phyloP scores from a whole-genome alignment of 768 basidiomycete species.

The Lentinula guzmanii region DNA sequence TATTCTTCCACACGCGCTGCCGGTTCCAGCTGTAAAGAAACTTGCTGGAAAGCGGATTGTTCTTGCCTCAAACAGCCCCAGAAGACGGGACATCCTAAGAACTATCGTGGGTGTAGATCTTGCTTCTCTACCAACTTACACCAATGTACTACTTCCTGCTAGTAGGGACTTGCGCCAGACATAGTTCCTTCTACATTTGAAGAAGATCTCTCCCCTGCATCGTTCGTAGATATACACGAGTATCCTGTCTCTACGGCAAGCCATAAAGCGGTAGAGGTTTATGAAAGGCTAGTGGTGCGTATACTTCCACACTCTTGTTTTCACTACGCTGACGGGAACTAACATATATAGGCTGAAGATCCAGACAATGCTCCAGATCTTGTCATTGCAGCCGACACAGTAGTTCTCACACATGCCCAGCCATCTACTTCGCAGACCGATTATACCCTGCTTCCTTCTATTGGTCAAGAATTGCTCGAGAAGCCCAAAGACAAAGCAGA shows the following conservation, averaged over 20 bases:
- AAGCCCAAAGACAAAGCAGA: conserved; percentile 80
- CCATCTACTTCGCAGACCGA: conserved; percentile 53
- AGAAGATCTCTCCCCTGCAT: conserved; percentile 64
- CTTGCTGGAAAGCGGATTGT: conserved; percentile 73
- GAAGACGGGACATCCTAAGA: conserved; percentile 77
- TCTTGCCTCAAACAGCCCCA: conserved; percentile 82
- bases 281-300: conserved; percentile 71
- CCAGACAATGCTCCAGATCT: conserved; percentile 73
- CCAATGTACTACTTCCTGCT: not conserved
- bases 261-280: conserved; percentile 83
- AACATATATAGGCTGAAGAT: conserved; percentile 32
- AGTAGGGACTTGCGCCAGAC: conserved; percentile 49
- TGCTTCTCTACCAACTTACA: not conserved
- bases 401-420: conserved; percentile 78
- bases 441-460: conserved; percentile 45
- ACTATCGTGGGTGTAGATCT: conserved; percentile 53
- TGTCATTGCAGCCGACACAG: conserved; percentile 92
- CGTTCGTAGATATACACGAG: conserved; percentile 67
- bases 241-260: conserved; percentile 74
- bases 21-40: conserved; percentile 56
- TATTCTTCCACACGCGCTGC: conserved; percentile 61
- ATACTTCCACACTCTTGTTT: not conserved
- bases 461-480: conserved; percentile 75
- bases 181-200: conserved; percentile 73
- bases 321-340: not conserved